A percentile compares a stretch with the other conserved stretches of the same genome.
These are phyloP conservation scores for Pyronema domesticum DNA, from an alignment of 495 filamentous ascomycete genomes.

Conservation along the genomic window DNA sequence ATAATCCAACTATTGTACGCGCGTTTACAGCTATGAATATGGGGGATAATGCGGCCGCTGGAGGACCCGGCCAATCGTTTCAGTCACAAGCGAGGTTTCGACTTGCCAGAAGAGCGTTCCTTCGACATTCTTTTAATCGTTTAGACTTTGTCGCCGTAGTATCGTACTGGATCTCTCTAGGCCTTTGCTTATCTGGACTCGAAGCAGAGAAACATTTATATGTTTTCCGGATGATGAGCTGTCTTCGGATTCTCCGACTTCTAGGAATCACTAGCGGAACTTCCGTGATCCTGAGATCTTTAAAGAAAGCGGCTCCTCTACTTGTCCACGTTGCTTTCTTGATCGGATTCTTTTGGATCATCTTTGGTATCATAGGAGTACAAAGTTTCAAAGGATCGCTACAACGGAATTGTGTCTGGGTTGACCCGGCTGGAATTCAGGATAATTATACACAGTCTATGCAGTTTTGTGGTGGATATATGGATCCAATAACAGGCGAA, in stretches of 20 bases:
- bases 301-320: conserved; percentile 86
- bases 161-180: conserved; percentile 83
- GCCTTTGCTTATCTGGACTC: conserved; percentile 46
- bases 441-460: conserved; percentile 37
- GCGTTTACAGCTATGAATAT: conserved; percentile 57
- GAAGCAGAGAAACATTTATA: conserved; percentile 56
- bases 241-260: conserved; percentile 74
- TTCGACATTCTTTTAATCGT: conserved; percentile 88
- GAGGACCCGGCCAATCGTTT: conserved; percentile 36
- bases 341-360: conserved; percentile 95
- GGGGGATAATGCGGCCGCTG: conserved; percentile 28
- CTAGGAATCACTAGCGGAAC: conserved; percentile 84
- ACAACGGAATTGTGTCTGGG: conserved; percentile 73
- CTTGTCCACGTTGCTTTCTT: conserved; percentile 92
- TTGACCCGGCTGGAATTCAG: conserved; percentile 24
- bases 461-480: conserved; percentile 74
- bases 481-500: conserved; percentile 39
- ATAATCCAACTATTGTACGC: conserved; percentile 48
- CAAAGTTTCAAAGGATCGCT: conserved; percentile 97
- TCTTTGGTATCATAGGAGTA: conserved; percentile 91
- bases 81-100: conserved; percentile 68
- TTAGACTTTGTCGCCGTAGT: conserved; percentile 91
- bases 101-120: conserved; percentile 76
- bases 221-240: conserved; percentile 91
- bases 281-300: conserved; percentile 75